These are phyloP conservation scores for Adenanthera pavonina DNA, from an alignment of 306 rosid genomes.

Conservation along the genomic window DNA sequence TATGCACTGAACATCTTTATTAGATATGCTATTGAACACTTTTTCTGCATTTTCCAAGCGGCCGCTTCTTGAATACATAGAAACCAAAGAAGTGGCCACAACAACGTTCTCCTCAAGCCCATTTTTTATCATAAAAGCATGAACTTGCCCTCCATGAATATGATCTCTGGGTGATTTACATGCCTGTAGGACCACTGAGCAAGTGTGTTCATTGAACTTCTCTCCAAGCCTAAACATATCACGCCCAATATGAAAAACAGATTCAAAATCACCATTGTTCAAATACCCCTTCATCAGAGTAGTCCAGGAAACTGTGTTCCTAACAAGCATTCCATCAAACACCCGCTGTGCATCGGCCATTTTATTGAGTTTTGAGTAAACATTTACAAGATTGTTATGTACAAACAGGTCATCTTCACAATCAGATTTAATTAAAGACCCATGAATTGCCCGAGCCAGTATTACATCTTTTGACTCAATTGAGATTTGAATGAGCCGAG, in stretches of 20 bases:
- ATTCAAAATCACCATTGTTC: conserved; percentile 40
- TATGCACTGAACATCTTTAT: conserved; percentile 54
- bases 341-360: conserved; percentile 51
- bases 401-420: conserved; percentile 46
- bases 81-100: conserved; percentile 59
- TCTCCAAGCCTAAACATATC: conserved; percentile 48
- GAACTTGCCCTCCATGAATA: conserved; percentile 51
- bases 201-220: conserved; percentile 61
- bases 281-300: conserved; percentile 61
- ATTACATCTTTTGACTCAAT: conserved; percentile 43
- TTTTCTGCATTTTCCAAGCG: conserved; percentile 49
- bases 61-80: conserved; percentile 55
- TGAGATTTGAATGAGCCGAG: conserved; percentile 52
- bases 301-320: conserved; percentile 60
- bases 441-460: conserved; percentile 58
- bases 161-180: conserved; percentile 40
- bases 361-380: conserved; percentile 46
- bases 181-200: conserved; percentile 55
- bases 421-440: conserved; percentile 49
- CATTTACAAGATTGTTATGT: conserved; percentile 51
- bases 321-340: conserved; percentile 58
- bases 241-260: conserved; percentile 43
- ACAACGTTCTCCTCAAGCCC: conserved; percentile 49
- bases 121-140: conserved; percentile 50
- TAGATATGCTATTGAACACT: conserved; percentile 42